Conservation (phyloP, 176 grass and related monocot species). For the Aechmea fasciata region DNA sequence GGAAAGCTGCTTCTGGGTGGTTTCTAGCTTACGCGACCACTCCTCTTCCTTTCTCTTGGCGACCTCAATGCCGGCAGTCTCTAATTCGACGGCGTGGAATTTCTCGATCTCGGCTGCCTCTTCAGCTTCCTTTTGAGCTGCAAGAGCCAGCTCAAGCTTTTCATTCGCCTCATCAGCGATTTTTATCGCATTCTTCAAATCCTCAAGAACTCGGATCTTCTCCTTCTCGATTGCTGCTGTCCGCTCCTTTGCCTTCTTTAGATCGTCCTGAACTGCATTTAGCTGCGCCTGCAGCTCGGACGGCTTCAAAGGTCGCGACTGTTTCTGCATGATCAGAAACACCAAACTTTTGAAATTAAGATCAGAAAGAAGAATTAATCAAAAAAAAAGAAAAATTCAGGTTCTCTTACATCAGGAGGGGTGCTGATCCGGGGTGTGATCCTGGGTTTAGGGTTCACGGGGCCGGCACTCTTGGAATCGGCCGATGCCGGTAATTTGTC, state of each 20-base stretch:
- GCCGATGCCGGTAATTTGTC: slow-evolving; percentile 38
- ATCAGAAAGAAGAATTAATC: neutral
- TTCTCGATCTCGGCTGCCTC: slow-evolving; percentile 60
- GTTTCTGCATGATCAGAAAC: slow-evolving; percentile 39
- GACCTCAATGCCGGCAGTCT: slow-evolving; percentile 43
- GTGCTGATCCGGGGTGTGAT: slow-evolving; percentile 17
- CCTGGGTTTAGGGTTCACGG: slow-evolving; percentile 34
- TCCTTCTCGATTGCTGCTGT: slow-evolving; percentile 42
- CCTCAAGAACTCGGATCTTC: slow-evolving; percentile 30
- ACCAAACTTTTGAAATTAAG: neutral
- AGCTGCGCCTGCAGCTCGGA: slow-evolving; percentile 57
- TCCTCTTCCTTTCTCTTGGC: slow-evolving; percentile 40
- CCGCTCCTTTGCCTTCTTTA: slow-evolving; percentile 43
- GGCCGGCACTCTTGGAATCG: slow-evolving; percentile 31
- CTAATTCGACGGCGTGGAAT: slow-evolving; percentile 60
- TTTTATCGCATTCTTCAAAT: slow-evolving; percentile 33
- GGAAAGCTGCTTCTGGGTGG: slow-evolving; percentile 37
- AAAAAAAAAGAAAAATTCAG: neutral
- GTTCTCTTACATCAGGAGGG: slow-evolving; percentile 28
- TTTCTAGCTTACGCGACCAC: slow-evolving; percentile 40
- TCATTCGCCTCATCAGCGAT: slow-evolving; percentile 32
- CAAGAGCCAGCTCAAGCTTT: slow-evolving; percentile 47
- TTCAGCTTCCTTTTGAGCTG: slow-evolving; percentile 40
- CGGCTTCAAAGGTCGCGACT: slow-evolving; percentile 25
- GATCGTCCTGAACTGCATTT: slow-evolving; percentile 35